These are phyloP conservation scores for Cystofilobasidium macerans DNA, from an alignment of 768 basidiomycete genomes.

Conservation along the genomic window DNA sequence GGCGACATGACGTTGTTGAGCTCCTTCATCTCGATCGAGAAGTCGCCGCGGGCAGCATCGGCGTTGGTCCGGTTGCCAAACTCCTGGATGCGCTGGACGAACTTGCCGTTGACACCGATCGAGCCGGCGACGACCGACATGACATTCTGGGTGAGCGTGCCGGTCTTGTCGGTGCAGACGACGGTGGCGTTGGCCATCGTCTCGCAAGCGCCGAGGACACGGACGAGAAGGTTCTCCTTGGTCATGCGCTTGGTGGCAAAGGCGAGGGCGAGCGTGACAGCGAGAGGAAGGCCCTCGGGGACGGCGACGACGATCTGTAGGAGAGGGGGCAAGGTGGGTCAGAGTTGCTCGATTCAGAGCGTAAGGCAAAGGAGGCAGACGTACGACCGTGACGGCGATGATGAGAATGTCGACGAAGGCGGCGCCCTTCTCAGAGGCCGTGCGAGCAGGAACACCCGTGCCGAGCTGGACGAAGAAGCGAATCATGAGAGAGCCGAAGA, in stretches of 20 bases:
- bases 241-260: constrained; percentile 99
- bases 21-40: constrained; percentile 68
- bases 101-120: constrained; percentile 86
- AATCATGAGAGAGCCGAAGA: constrained; percentile 81
- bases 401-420: constrained; percentile 27
- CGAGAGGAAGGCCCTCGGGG: constrained; percentile 86
- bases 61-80: constrained; percentile 64
- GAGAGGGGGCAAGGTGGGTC: constrained; percentile 48
- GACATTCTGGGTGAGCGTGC: constrained; percentile 75
- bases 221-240: constrained; percentile 82
- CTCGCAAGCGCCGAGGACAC: constrained; percentile 91
- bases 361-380: background rate
- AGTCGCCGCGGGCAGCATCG: constrained; percentile 53
- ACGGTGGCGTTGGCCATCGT: constrained; percentile 82
- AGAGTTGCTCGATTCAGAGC: background rate
- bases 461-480: constrained; percentile 83
- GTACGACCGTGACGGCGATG: constrained; percentile 24
- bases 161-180: constrained; percentile 83
- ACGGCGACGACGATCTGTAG: constrained; percentile 82
- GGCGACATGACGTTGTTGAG: constrained; percentile 56
- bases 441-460: constrained; percentile 20
- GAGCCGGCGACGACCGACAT: constrained; percentile 97
- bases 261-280: constrained; percentile 88
- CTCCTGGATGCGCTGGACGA: constrained; percentile 64
- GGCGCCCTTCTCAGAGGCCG: constrained; percentile 20